A percentile compares a stretch with the other conserved stretches of the same genome.
These are phyloP conservation scores for Terana coerulea DNA, from an alignment of 768 basidiomycete genomes.

Conservation along the genomic window DNA sequence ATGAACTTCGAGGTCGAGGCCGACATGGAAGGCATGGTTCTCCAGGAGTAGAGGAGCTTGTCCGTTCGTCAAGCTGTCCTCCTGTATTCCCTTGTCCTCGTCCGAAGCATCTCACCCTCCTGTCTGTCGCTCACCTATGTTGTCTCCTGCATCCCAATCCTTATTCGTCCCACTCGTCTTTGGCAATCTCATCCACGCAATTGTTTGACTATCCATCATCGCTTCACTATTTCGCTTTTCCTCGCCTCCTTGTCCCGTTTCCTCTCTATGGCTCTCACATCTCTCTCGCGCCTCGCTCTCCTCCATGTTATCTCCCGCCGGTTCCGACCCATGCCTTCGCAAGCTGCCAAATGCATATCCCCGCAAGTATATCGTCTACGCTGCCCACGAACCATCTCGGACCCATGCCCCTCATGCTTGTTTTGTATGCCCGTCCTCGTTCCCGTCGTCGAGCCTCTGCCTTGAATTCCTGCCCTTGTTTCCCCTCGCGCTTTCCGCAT, in stretches of 20 bases:
- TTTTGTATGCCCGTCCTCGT: conserved; percentile 8
- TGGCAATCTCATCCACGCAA: conserved; percentile 9
- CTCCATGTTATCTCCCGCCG: neutral
- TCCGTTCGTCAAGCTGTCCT: conserved; percentile 3
- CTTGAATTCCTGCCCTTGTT: neutral
- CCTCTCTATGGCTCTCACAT: neutral
- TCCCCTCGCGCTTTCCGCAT: conserved; percentile 2
- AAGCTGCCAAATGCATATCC: neutral
- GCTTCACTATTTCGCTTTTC: neutral
- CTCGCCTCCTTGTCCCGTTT: neutral
- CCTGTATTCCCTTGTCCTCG: neutral
- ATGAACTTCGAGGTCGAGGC: conserved; percentile 37
- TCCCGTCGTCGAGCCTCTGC: neutral
- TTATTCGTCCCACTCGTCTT: neutral
- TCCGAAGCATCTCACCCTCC: neutral
- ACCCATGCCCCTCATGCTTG: conserved; percentile 3
- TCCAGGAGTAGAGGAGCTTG: conserved; percentile 35
- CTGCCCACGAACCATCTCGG: neutral
- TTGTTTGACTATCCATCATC: conserved; percentile 11
- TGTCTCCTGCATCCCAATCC: neutral
- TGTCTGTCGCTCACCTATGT: neutral
- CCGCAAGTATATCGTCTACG: neutral
- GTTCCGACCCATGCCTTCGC: too few species aligned
- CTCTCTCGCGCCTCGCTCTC: neutral
- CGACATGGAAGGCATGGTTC: conserved; percentile 40